Conservation (phyloP, 2,329 filamentous ascomycete species). For the Neofusicoccum ribis region DNA sequence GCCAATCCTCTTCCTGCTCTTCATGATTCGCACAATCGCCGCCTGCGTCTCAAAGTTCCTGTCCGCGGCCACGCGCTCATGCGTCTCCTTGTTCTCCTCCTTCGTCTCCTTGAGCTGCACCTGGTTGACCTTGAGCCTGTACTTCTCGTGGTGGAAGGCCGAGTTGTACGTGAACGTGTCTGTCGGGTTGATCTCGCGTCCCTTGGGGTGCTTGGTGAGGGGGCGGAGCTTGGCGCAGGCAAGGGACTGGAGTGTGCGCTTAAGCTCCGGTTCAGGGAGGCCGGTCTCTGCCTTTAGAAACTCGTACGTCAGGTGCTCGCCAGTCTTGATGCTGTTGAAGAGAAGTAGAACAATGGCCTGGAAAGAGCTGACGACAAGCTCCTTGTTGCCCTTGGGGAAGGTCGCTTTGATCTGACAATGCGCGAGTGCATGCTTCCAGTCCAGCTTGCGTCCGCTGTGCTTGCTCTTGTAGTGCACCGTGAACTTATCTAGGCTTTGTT, state of each 20-base stretch:
- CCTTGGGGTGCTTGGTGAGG: constrained; percentile 80
- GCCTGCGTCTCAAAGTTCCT: constrained; percentile 96
- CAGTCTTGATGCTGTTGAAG: constrained; percentile 72
- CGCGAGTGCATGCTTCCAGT: constrained; percentile 91
- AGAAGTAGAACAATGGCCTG: constrained; percentile 88
- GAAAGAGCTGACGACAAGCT: constrained; percentile 86
- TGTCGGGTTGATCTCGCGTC: constrained; percentile 72
- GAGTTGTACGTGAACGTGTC: constrained; percentile 86
- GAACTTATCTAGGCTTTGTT: constrained; percentile 76
- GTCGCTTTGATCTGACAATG: constrained; percentile 82
- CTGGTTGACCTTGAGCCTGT: constrained; percentile 97
- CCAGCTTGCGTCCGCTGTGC: constrained; percentile 81
- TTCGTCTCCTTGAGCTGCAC: constrained; percentile 96
- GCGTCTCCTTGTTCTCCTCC: constrained; percentile 91
- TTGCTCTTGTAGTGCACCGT: constrained; percentile 85
- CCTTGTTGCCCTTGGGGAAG: constrained; percentile 79
- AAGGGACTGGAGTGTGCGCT: constrained; percentile 89
- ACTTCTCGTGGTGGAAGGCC: constrained; percentile 75
- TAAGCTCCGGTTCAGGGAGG: constrained; percentile 76
- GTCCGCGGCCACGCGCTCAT: constrained; percentile 85
- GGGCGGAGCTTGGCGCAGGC: constrained; percentile 88
- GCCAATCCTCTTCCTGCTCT: constrained; percentile 82
- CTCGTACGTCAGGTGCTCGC: constrained; percentile 69
- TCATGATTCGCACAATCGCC: constrained; percentile 96
- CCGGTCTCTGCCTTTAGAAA: constrained; percentile 75